phyloP scores from a whole-genome alignment of 2,329 filamentous ascomycete species.

The Claviceps spartinae region DNA sequence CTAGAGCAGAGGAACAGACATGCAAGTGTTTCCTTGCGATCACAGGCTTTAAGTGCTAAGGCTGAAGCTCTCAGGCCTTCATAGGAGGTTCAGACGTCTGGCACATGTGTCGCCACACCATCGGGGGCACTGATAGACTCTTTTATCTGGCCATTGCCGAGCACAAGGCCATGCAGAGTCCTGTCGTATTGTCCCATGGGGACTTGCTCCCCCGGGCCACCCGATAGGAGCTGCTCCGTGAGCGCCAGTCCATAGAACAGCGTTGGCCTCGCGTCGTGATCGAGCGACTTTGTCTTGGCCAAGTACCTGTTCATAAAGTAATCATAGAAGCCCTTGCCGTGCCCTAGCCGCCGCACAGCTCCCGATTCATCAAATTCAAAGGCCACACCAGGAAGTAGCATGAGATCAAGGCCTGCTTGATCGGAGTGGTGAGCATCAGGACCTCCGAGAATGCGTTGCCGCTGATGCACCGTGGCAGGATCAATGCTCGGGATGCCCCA shows the following conservation, averaged over 20 bases:
- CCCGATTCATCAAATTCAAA: conserved; percentile 54
- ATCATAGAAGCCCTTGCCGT: conserved; percentile 96
- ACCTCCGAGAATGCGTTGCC: conserved; percentile 62
- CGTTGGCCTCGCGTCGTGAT: conserved; percentile 23
- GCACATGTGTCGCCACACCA: background rate
- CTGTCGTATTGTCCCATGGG: conserved; percentile 68
- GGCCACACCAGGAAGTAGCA: conserved; percentile 84
- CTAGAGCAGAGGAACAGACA: background rate
- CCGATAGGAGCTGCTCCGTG: conserved; percentile 64
- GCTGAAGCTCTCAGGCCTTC: background rate
- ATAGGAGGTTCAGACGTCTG: background rate
- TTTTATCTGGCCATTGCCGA: conserved; percentile 52
- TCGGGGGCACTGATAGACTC: conserved; percentile 5
- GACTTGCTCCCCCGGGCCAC: conserved; percentile 45
- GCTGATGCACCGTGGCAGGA: conserved; percentile 45
- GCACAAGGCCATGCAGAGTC: conserved; percentile 62
- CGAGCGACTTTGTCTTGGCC: conserved; percentile 26
- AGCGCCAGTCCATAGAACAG: conserved; percentile 66
- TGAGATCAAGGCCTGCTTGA: conserved; percentile 55
- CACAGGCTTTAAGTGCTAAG: background rate
- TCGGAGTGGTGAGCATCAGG: conserved; percentile 30
- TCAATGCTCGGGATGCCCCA: conserved; percentile 93
- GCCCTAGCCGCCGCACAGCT: conserved; percentile 63
- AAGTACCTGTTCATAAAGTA: conserved; percentile 70
- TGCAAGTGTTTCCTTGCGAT: background rate